These are phyloP conservation scores for Syzygium jambos DNA, from an alignment of 345 rosid genomes.

Conservation along the genomic window DNA sequence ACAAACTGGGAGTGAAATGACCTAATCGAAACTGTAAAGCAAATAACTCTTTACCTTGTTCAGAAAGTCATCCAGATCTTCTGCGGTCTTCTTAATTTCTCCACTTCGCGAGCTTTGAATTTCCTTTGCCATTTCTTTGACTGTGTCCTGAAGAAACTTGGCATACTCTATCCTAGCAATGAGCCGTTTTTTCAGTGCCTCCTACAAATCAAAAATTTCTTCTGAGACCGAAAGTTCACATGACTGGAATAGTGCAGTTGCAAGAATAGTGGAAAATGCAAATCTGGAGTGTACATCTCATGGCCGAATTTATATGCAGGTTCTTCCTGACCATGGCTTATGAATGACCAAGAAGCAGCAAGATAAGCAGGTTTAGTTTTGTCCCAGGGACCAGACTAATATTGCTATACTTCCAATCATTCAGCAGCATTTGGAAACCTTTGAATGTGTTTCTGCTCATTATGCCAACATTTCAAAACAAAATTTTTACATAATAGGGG, in stretches of 20 bases:
- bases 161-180: slow-evolving; percentile 96
- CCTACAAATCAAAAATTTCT: slow-evolving; percentile 40
- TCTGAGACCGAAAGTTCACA: neutral
- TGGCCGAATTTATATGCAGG: neutral
- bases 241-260: neutral
- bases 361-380: neutral
- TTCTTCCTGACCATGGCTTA: neutral
- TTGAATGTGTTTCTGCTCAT: neutral
- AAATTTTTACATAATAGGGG: neutral
- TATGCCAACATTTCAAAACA: neutral
- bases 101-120: slow-evolving; percentile 84
- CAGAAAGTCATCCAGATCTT: slow-evolving; percentile 90
- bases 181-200: slow-evolving; percentile 72
- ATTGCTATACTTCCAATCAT: neutral
- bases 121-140: slow-evolving; percentile 99
- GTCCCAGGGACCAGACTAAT: neutral
- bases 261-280: neutral
- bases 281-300: neutral
- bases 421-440: neutral
- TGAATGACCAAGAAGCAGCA: neutral
- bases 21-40: neutral
- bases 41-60: slow-evolving; percentile 42
- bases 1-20: neutral
- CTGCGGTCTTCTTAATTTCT: slow-evolving; percentile 78
- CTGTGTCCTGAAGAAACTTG: slow-evolving; percentile 95